Conservation (phyloP, 305 asterid species). For the Fraxinus angustifolia region DNA sequence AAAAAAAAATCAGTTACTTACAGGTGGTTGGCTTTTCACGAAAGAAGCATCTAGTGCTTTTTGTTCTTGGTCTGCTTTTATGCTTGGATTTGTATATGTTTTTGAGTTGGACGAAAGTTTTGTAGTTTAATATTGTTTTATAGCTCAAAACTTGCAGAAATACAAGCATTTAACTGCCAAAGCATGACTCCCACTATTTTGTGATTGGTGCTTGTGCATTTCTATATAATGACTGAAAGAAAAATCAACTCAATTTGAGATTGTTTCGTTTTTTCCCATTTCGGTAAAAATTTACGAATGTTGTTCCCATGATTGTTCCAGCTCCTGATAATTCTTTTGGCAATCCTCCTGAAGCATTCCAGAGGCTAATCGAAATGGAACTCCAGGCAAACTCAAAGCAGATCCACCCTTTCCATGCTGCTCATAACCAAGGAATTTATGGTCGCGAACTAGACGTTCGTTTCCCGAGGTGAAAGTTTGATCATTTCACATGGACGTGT, state of each 20-base stretch:
- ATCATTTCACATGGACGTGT: neutral
- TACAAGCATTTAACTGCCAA: neutral
- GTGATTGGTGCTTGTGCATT: neutral
- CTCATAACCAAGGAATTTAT: neutral
- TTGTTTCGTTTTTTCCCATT: neutral
- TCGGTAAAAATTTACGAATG: neutral
- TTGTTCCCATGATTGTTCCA: slow-evolving; percentile 2
- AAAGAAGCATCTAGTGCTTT: neutral
- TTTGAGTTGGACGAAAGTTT: neutral
- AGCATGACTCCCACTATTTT: neutral
- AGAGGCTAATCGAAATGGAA: slow-evolving; percentile 35
- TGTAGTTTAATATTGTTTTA: neutral
- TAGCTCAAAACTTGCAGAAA: neutral
- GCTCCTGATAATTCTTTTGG: slow-evolving; percentile 34
- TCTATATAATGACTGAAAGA: neutral
- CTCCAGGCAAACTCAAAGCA: neutral
- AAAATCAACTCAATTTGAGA: neutral
- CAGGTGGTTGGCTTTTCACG: neutral
- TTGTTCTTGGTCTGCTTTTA: neutral
- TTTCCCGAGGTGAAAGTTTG: neutral
- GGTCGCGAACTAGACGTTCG: neutral
- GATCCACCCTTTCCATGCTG: neutral
- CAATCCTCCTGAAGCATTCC: slow-evolving; percentile 73
- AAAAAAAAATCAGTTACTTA: neutral
- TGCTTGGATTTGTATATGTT: neutral